Percentiles rank a stretch among this genome's conserved stretches.
These are phyloP conservation scores for Clonostachys byssicola DNA, from an alignment of 2,329 filamentous ascomycete species.

Conservation along the genomic window DNA sequence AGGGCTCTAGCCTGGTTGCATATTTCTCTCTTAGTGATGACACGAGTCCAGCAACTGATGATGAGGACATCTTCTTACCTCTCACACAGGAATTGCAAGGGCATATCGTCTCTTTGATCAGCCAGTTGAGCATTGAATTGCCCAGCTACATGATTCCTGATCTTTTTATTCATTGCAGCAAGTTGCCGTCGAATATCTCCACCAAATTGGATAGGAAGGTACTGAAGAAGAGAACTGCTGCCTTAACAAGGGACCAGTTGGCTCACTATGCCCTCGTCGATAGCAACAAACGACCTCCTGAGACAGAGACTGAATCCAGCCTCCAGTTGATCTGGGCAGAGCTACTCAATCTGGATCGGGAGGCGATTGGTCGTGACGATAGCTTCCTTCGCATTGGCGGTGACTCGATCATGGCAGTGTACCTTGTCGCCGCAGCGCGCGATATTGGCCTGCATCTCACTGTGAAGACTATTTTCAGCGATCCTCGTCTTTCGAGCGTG, in stretches of 20 bases:
- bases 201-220: conserved; percentile 5
- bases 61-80: neutral
- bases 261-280: neutral
- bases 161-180: conserved; percentile 8
- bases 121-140: conserved; percentile 1
- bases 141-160: conserved; percentile 11
- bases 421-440: conserved; percentile 1
- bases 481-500: conserved; percentile 5
- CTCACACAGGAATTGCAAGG: neutral
- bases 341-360: neutral
- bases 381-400: conserved; percentile 8
- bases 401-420: conserved; percentile 9
- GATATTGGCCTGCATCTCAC: conserved; percentile 3
- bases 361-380: conserved; percentile 3
- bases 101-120: neutral
- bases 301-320: conserved; percentile 22
- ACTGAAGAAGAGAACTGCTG: neutral
- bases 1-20: neutral
- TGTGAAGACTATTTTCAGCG: conserved; percentile 6
- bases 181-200: conserved; percentile 10
- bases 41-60: neutral
- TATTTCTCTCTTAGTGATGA: neutral
- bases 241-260: conserved; percentile 1
- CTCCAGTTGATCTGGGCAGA: conserved; percentile 23
- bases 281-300: conserved; percentile 20